A percentile compares a stretch with the other conserved stretches of the same genome.
These are phyloP conservation scores for Larix sibirica DNA, from an alignment of 83 land plant species.

Conservation along the genomic window DNA sequence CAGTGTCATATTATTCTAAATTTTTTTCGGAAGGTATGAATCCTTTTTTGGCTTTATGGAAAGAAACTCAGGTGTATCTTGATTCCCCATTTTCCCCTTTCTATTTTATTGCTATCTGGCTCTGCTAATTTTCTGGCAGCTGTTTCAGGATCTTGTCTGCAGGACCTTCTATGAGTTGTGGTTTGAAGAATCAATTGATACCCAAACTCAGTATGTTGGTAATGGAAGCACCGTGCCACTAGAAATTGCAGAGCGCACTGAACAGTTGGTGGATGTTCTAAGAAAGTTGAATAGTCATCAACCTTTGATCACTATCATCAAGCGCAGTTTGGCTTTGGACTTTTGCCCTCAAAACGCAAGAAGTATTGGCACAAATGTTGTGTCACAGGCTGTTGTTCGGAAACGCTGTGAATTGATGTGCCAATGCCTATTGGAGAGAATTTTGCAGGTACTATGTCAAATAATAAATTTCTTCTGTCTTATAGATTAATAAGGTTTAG, in stretches of 20 bases:
- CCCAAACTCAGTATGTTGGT: constrained; percentile 47
- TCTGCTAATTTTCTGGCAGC: not conserved
- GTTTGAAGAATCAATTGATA: constrained; percentile 84
- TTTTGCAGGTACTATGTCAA: constrained; percentile 72
- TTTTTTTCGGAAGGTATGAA: not conserved
- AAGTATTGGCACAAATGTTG: constrained; percentile 67
- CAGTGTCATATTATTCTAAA: not conserved
- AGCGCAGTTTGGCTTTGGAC: constrained; percentile 88
- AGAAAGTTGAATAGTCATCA: constrained; percentile 77
- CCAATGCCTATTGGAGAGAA: constrained; percentile 87
- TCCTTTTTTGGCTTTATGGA: not conserved
- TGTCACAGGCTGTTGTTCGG: constrained; percentile 76
- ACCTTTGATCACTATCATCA: constrained; percentile 79
- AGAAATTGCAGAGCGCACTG: constrained; percentile 83
- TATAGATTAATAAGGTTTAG: not conserved
- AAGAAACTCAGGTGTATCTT: not conserved
- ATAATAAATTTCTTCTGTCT: not conserved
- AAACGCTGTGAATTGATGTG: constrained; percentile 95
- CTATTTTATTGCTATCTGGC: not conserved
- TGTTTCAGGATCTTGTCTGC: constrained; percentile 92
- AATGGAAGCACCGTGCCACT: constrained; percentile 82
- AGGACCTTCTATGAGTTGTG: constrained; percentile 98
- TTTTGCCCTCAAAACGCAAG: constrained; percentile 85
- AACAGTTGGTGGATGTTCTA: constrained; percentile 94
- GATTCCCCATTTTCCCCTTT: not conserved